Percentiles rank a stretch among this genome's conserved stretches.
phyloP scores from a whole-genome alignment of 805 yeast species.

The Candida nonsorbophila region DNA sequence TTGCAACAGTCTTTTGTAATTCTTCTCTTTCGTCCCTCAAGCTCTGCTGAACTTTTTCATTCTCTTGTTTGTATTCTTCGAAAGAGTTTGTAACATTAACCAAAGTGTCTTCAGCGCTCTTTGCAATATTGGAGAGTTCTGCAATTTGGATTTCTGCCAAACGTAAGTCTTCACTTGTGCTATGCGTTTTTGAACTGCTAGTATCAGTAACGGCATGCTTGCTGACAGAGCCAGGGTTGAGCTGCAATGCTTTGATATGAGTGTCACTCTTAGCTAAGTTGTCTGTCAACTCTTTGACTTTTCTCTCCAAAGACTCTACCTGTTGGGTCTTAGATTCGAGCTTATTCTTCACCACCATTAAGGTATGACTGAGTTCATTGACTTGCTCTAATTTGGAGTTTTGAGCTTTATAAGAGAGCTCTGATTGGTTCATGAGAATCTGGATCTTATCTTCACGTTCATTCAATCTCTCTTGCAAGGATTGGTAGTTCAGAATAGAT shows the following conservation, averaged over 20 bases:
- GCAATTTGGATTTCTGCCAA: slow-evolving; percentile 52
- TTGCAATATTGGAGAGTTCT: slow-evolving; percentile 60
- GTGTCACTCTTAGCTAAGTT: slow-evolving; percentile 15
- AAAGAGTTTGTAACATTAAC: slow-evolving; percentile 48
- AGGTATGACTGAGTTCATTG: slow-evolving; percentile 45
- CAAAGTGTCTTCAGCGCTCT: slow-evolving; percentile 63
- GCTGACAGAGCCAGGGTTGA: slow-evolving; percentile 3
- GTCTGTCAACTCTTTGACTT: slow-evolving; percentile 21
- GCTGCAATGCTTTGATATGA: slow-evolving; percentile 13
- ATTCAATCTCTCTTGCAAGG: slow-evolving; percentile 41
- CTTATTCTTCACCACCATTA: slow-evolving; percentile 36
- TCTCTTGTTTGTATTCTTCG: slow-evolving; percentile 30
- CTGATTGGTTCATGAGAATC: slow-evolving; percentile 52
- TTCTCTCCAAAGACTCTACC: slow-evolving; percentile 34
- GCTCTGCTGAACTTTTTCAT: slow-evolving; percentile 14
- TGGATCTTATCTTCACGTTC: slow-evolving; percentile 50
- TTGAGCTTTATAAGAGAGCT: slow-evolving; percentile 47
- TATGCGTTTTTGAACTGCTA: slow-evolving; percentile 1
- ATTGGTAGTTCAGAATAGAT: slow-evolving; percentile 44
- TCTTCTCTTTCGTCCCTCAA: slow-evolving; percentile 20
- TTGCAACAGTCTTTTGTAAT: slow-evolving; percentile 14
- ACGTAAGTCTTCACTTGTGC: slow-evolving; percentile 54
- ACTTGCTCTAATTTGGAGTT: slow-evolving; percentile 53
- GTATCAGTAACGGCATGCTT: neutral
- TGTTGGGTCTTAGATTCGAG: slow-evolving; percentile 34